Percentiles rank a stretch among this genome's conserved stretches.
Conservation (phyloP, 2,329 filamentous ascomycete genomes). For the Neurospora sp. region DNA sequence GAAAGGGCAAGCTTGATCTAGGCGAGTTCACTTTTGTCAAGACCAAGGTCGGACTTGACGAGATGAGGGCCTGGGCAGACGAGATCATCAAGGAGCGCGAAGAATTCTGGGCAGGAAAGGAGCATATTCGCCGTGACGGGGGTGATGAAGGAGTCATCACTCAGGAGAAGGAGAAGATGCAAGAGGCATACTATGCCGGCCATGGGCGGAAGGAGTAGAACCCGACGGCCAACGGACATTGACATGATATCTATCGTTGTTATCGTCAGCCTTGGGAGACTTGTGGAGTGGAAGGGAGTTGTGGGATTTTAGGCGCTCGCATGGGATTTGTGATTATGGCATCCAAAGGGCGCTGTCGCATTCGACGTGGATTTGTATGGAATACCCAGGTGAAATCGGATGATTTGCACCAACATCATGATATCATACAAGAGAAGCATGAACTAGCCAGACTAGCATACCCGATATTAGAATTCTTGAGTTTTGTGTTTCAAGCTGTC, state of each 20-base stretch:
- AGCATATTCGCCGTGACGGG: constrained; percentile 36
- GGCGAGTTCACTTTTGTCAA: constrained; percentile 81
- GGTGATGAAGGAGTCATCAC: constrained; percentile 31
- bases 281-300: background rate
- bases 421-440: background rate
- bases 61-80: constrained; percentile 71
- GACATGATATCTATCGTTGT: background rate
- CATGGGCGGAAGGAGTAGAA: constrained; percentile 10
- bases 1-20: constrained; percentile 59
- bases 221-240: background rate
- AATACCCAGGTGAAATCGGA: background rate
- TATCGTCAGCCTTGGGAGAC: background rate
- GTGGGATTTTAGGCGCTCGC: background rate
- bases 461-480: background rate
- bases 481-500: background rate
- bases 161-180: constrained; percentile 28
- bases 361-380: background rate
- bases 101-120: constrained; percentile 54
- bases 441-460: background rate
- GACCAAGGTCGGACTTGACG: constrained; percentile 59
- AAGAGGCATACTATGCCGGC: constrained; percentile 39
- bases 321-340: background rate
- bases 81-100: constrained; percentile 69
- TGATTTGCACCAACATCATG: background rate
- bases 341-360: background rate